A percentile compares a stretch with the other conserved stretches of the same genome.
phyloP scores from a whole-genome alignment of 257 asterid species.

The Capsicum chinense region DNA sequence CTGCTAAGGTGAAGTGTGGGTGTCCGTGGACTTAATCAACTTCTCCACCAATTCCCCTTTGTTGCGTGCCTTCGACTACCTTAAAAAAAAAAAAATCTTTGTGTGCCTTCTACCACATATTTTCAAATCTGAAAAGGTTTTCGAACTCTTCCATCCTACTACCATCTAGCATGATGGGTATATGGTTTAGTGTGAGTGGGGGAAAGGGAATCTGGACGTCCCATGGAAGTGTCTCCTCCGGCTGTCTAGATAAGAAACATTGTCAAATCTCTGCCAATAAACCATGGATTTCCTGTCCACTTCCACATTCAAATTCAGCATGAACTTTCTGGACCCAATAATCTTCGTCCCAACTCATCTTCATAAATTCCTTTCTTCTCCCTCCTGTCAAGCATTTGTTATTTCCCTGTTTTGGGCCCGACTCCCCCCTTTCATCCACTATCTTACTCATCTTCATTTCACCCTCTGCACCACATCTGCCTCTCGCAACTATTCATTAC shows the following conservation, averaged over 20 bases:
- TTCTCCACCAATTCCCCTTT: neutral
- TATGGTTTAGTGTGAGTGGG: neutral
- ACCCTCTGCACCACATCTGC: neutral
- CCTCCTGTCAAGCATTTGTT: slow-evolving; percentile 3
- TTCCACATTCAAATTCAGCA: neutral
- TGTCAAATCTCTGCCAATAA: slow-evolving; percentile 7
- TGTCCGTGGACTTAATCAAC: neutral
- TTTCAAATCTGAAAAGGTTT: slow-evolving; percentile 19
- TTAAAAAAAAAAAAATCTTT: too few species aligned
- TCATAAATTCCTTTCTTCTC: neutral
- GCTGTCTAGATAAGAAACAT: neutral
- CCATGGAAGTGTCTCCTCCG: neutral
- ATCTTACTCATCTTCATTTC: neutral
- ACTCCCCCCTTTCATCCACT: neutral
- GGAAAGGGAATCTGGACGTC: neutral
- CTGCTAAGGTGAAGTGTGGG: neutral
- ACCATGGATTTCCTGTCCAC: neutral
- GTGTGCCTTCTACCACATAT: neutral
- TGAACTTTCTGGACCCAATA: neutral
- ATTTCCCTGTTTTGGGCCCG: neutral
- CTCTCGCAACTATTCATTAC: neutral
- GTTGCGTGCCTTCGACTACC: neutral
- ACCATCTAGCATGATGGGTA: slow-evolving; percentile 23
- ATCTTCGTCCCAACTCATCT: neutral
- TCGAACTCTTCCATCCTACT: neutral